These are phyloP conservation scores for Aureobasidium sp. DNA, from an alignment of 2,329 filamentous ascomycete species.

Conservation along the genomic window DNA sequence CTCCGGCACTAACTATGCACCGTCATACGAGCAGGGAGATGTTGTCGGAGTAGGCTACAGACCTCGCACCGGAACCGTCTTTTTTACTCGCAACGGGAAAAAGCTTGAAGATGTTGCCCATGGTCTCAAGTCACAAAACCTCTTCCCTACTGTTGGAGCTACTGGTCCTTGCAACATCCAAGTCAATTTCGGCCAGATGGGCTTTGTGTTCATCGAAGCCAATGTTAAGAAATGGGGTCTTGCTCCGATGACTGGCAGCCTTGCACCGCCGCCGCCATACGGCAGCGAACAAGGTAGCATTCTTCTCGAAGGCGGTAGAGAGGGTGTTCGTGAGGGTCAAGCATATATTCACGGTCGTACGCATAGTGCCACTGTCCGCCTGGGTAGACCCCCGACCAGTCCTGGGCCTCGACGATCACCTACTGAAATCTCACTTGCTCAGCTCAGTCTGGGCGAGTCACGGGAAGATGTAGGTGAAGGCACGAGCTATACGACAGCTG, in stretches of 20 bases:
- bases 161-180: slow-evolving; percentile 89
- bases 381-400: slow-evolving; percentile 60
- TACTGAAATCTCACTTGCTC: slow-evolving; percentile 90
- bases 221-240: slow-evolving; percentile 99
- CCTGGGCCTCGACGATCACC: slow-evolving; percentile 85
- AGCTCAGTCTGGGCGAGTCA: slow-evolving; percentile 65
- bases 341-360: slow-evolving; percentile 61
- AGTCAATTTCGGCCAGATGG: slow-evolving; percentile 96
- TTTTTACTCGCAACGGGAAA: slow-evolving; percentile 98
- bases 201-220: slow-evolving; percentile 97
- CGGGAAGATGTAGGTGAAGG: slow-evolving; percentile 64
- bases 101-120: slow-evolving; percentile 91
- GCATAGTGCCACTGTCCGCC: slow-evolving; percentile 69
- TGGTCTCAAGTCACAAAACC: slow-evolving; percentile 88
- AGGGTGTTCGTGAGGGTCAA: slow-evolving; percentile 48
- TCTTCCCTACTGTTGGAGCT: slow-evolving; percentile 95
- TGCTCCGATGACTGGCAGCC: slow-evolving; percentile 87
- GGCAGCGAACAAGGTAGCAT: slow-evolving; percentile 97
- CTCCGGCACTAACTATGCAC: slow-evolving; percentile 68
- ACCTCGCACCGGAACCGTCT: slow-evolving; percentile 86
- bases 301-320: slow-evolving; percentile 71
- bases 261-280: slow-evolving; percentile 92
- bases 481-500: slow-evolving; percentile 31
- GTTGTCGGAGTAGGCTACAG: slow-evolving; percentile 94
- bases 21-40: slow-evolving; percentile 82